Percentiles rank a stretch among this genome's conserved stretches.
Conservation (phyloP, 345 rosid species). For the Aurinia saxatilis region DNA sequence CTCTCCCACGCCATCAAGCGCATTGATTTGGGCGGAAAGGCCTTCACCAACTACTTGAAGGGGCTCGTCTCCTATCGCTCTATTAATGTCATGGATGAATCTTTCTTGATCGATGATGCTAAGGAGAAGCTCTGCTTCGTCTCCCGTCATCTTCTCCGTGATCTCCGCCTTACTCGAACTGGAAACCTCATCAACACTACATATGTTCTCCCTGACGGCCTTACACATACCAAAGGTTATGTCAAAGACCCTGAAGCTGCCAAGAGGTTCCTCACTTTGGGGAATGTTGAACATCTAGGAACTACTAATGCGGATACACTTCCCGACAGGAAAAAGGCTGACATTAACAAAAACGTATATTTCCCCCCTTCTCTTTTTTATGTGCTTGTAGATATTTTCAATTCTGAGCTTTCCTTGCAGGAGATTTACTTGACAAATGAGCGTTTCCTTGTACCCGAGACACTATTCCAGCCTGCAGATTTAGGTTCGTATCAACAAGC, state of each 20-base stretch:
- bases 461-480: slow-evolving; percentile 91
- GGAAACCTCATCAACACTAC: slow-evolving; percentile 57
- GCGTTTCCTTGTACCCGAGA: slow-evolving; percentile 91
- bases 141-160: slow-evolving; percentile 67
- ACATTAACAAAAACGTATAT: slow-evolving; percentile 63
- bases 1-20: slow-evolving; percentile 68
- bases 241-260: slow-evolving; percentile 69
- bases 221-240: slow-evolving; percentile 71
- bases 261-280: slow-evolving; percentile 33
- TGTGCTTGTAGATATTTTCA: background rate
- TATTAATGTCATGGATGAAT: slow-evolving; percentile 78
- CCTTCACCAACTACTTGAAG: slow-evolving; percentile 82
- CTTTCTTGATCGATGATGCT: slow-evolving; percentile 80
- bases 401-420: slow-evolving; percentile 35
- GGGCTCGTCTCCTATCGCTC: slow-evolving; percentile 79
- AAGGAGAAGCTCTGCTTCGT: slow-evolving; percentile 94
- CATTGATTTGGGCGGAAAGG: slow-evolving; percentile 89
- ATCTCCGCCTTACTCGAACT: slow-evolving; percentile 50
- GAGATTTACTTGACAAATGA: slow-evolving; percentile 93
- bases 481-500: slow-evolving; percentile 44
- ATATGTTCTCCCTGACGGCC: slow-evolving; percentile 85
- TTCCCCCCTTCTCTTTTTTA: background rate
- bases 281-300: slow-evolving; percentile 16
- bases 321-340: slow-evolving; percentile 45
- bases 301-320: background rate